Evolutionary conservation across 495 filamentous ascomycete genomes (phyloP), one percentile per base, ranked within the genome.

Genomic region (Glutinoglossum americanum): DNA sequence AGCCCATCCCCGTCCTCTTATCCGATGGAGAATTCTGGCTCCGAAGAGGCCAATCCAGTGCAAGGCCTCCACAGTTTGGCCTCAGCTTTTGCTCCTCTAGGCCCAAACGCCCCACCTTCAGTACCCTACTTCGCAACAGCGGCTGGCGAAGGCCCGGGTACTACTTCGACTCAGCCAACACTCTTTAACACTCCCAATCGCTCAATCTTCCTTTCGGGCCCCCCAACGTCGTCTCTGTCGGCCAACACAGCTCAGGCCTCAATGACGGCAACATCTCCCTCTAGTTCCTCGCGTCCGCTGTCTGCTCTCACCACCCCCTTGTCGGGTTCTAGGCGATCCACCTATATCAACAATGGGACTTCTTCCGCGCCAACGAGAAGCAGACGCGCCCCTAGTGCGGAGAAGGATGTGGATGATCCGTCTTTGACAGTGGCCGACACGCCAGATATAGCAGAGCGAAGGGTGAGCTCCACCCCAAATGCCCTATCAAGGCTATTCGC

Each of bases 401-500:
- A 71, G 57, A 73, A 73, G 59, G 70, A 69, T 60, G 64, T 64
- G 28, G 71, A 73, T 60, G 71, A 73, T 58, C 68, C 69, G 6
- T 68, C 65, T 6, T 65, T 65, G 4, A 64, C 67, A 7, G 63
- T 66, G 5, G 49, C 62, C 33, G 66, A 67, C 47, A 55, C 23
- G 10, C 0, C 30, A 41, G 56, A 58, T 33, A 45, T 44, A 28
- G 27, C 41, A 5, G 57, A 60, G 3, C 17, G 33, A 30, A 30
- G 19, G 30, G 27, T 13, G 5, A 51, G 33, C 19, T 60, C 57
- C 19, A 60, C 57, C 3, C 57, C 59, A 39, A 54, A 19, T 11
- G 57, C 59, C 25, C 25, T 61, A 25, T 61, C 59, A 13, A 53
- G 59, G 17, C 45, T 61, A 5, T 61, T 61, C 37, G 57, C 58